Evolutionary conservation across 306 rosid species (phyloP), one percentile per base, ranked within the genome.

Genomic region (Vigna trinervia): DNA sequence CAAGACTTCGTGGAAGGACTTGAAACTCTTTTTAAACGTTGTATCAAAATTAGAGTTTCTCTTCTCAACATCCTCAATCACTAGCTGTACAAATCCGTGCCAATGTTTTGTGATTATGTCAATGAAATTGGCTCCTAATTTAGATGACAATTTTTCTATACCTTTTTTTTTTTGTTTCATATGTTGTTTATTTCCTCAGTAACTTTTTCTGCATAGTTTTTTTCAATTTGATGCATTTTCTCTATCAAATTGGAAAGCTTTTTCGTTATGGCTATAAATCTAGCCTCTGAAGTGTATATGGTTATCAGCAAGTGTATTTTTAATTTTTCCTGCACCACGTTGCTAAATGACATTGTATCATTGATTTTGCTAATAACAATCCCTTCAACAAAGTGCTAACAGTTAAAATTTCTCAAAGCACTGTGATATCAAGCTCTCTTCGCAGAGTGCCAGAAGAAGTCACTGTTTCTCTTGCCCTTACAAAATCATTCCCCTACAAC

Each of bases 21-120:
- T 62, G 90, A 79, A 77, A 60, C 38, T 53, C 83, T 87, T 69
- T 84, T 82, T 45, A 87, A 82, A 71, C 26, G 83, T 15, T 80
- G 84, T 60, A 74, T 87, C 69, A 84, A 59, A 76, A 82, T 77
- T 30, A 82, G 86, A 73, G 90, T 87, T 56, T 75, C 83, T 50
- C 81, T 87, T 75, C 88, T 84, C 14, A 87, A 87, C 61, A 84
- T 73, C 57, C 76, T 87, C 61, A 87, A 84, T 65, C 88, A 84
- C 71, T 87, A 84, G 66, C 51, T 80, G 64, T 75, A 17, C 28
- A 66, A 61, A 71, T 73, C 8, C 2, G 15, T 48, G 57, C 2
- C 11, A 12, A 67, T 60, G 28, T 59, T 77, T 80, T 58, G 69
- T 80, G 74, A 81, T 72, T 77, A 77, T 65, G 51, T 71, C 7